A percentile compares a stretch with the other conserved stretches of the same genome.
Evolutionary conservation across 1,139 yeast species (phyloP).

Genomic region (Saccharomyces hybrid): DNA sequence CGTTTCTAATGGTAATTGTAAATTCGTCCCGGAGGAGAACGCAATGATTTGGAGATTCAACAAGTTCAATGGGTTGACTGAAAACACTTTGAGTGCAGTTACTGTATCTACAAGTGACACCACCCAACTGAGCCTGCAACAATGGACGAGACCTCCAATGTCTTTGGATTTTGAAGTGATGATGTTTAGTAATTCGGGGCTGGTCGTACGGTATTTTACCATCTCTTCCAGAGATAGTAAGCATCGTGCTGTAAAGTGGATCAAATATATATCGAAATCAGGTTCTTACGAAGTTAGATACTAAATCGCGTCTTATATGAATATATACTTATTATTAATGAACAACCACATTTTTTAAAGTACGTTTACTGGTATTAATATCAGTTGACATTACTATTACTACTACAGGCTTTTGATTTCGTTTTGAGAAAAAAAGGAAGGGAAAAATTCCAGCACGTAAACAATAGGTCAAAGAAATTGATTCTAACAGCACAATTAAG

Average conservation of each 20-base stretch:
- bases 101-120: conserved; percentile 22
- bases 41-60: conserved; percentile 62
- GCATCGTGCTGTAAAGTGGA: conserved; percentile 80
- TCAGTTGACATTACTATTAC: too few relatives aligned
- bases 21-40: conserved; percentile 60
- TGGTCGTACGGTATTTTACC: conserved; percentile 64
- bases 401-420: not conserved
- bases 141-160: conserved; percentile 75
- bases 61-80: conserved; percentile 62
- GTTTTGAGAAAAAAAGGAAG: not conserved
- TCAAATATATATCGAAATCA: conserved; percentile 63
- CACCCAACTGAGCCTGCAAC: conserved; percentile 20
- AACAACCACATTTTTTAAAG: too few relatives aligned
- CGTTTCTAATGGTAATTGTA: conserved; percentile 58
- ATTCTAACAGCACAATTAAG: not conserved
- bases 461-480: too few relatives aligned
- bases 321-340: not conserved
- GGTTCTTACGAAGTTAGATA: conserved; percentile 78
- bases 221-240: conserved; percentile 55
- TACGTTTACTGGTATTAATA: too few relatives aligned
- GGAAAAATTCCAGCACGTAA: not conserved
- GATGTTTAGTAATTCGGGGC: conserved; percentile 75
- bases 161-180: conserved; percentile 60
- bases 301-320: conserved; percentile 20
- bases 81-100: conserved; percentile 37